Conservation (phyloP, 768 basidiomycete species). For the Pleurotus tuoliensis region DNA sequence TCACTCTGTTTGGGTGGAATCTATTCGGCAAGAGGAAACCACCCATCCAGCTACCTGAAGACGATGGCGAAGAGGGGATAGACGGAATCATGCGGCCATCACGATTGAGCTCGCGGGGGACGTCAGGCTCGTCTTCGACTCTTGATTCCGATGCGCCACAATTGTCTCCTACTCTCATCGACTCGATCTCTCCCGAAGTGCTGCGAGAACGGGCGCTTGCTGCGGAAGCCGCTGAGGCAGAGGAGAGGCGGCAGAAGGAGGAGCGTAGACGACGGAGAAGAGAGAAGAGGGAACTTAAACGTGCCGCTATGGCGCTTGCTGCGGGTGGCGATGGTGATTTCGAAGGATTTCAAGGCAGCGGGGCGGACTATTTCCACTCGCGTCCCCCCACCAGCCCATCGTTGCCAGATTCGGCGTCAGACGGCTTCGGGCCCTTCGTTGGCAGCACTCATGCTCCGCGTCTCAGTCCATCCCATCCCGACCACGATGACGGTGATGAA, state of each 20-base stretch:
- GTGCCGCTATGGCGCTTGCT: conserved; percentile 34
- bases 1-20: conserved; percentile 63
- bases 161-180: conserved; percentile 55
- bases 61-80: conserved; percentile 40
- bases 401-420: conserved; percentile 7
- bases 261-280: conserved; percentile 42
- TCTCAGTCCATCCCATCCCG: conserved; percentile 10
- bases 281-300: conserved; percentile 42
- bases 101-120: not conserved
- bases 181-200: conserved; percentile 41
- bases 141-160: conserved; percentile 72
- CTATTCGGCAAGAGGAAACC: conserved; percentile 54
- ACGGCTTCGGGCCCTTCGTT: conserved; percentile 17
- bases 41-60: conserved; percentile 58
- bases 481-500: conserved; percentile 40
- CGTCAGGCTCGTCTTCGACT: conserved; percentile 28
- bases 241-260: conserved; percentile 38
- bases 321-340: conserved; percentile 39
- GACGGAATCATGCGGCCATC: conserved; percentile 19
- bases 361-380: conserved; percentile 16
- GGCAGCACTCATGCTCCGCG: not conserved
- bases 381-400: conserved; percentile 9
- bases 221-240: conserved; percentile 31
- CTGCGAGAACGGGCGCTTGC: conserved; percentile 22
- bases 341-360: conserved; percentile 66